Percentiles rank a stretch among this genome's conserved stretches.
phyloP scores from a whole-genome alignment of 106 monocot species.

The Phalaenopsis aphrodite region DNA sequence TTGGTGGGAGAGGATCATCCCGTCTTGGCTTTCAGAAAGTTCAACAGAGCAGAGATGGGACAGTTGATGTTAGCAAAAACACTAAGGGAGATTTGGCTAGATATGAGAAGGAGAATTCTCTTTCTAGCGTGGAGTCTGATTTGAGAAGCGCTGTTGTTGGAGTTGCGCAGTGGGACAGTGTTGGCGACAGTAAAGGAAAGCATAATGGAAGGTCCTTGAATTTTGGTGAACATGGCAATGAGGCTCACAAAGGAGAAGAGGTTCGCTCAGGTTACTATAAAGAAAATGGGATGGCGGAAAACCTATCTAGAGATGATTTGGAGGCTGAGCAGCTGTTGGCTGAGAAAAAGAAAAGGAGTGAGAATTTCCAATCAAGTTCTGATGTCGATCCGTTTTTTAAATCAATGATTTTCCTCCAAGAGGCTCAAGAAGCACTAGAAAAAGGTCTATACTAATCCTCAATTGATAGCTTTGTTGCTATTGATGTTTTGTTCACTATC shows the following conservation, averaged over 20 bases:
- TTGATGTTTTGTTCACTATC: neutral
- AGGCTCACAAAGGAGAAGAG: conserved; percentile 37
- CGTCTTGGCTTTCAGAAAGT: conserved; percentile 16
- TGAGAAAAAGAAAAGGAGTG: conserved; percentile 20
- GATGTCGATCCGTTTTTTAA: conserved; percentile 50
- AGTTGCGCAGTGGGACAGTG: conserved; percentile 14
- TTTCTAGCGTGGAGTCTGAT: conserved; percentile 63
- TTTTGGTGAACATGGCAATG: conserved; percentile 39
- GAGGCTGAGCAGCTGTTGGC: conserved; percentile 15
- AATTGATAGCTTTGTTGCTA: neutral
- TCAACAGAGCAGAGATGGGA: conserved; percentile 31
- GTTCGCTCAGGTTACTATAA: conserved; percentile 21
- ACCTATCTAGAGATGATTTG: conserved; percentile 15
- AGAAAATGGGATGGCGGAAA: conserved; percentile 38
- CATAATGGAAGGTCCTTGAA: conserved; percentile 20
- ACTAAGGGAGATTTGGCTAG: conserved; percentile 18
- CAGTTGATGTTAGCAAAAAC: conserved; percentile 29
- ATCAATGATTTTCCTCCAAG: conserved; percentile 52
- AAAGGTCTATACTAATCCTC: conserved; percentile 33
- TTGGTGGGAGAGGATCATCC: conserved; percentile 27
- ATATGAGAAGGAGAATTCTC: conserved; percentile 50
- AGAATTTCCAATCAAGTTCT: conserved; percentile 9
- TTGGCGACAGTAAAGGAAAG: conserved; percentile 31
- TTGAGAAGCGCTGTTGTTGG: conserved; percentile 36
- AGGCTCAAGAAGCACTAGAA: conserved; percentile 74